Percentiles rank a stretch among this genome's conserved stretches.
These are phyloP conservation scores for Thalia dealbata DNA, from an alignment of 176 grass and related monocot species.

Conservation along the genomic window DNA sequence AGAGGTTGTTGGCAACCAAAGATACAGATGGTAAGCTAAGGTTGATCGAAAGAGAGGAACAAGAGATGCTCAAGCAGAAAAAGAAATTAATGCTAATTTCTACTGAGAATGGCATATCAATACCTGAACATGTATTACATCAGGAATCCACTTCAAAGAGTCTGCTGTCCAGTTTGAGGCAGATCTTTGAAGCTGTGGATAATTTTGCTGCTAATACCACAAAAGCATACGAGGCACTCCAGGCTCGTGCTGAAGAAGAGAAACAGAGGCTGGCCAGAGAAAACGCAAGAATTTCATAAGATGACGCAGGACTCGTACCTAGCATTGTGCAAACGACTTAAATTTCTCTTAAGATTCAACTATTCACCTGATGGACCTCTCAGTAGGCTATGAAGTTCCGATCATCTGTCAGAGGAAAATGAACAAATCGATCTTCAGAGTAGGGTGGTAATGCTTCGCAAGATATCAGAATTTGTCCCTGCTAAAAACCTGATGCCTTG, in stretches of 20 bases:
- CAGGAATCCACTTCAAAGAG: slow-evolving; percentile 30
- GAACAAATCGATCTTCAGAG: too few species aligned
- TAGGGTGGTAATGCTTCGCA: background rate
- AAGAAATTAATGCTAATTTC: slow-evolving; percentile 60
- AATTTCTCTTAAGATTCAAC: background rate
- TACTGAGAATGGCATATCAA: slow-evolving; percentile 34
- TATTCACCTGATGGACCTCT: too few species aligned
- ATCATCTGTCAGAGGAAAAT: too few species aligned
- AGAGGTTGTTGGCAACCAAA: slow-evolving; percentile 73
- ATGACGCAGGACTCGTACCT: background rate
- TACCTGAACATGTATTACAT: slow-evolving; percentile 33
- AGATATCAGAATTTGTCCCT: too few species aligned
- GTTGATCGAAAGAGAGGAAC: slow-evolving; percentile 70
- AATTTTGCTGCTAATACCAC: slow-evolving; percentile 39
- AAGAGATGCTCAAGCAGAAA: slow-evolving; percentile 62
- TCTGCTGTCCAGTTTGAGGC: slow-evolving; percentile 47
- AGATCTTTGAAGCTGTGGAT: slow-evolving; percentile 80
- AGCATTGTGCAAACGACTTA: background rate
- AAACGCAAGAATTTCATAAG: slow-evolving; percentile 17
- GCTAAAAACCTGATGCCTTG: background rate
- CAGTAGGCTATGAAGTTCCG: too few species aligned
- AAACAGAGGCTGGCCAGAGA: slow-evolving; percentile 35
- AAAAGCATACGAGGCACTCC: slow-evolving; percentile 56
- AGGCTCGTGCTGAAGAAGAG: slow-evolving; percentile 54
- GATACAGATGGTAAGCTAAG: slow-evolving; percentile 54